These are phyloP conservation scores for Paspalum vaginatum DNA, from an alignment of 176 grass and related monocot genomes.

Conservation along the genomic window DNA sequence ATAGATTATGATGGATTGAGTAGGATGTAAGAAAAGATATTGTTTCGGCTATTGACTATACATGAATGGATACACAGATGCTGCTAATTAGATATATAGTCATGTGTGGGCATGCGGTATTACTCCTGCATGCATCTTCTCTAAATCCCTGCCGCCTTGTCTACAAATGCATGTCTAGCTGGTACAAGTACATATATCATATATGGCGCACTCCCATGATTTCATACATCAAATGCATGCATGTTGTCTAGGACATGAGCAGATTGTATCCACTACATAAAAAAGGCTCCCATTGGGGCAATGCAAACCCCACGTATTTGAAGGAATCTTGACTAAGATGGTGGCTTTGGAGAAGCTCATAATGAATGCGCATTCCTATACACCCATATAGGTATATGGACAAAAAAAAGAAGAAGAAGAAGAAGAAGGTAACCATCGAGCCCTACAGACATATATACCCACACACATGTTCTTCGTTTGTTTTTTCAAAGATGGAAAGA, in stretches of 20 bases:
- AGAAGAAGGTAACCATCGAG: not conserved
- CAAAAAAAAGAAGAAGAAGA: not conserved
- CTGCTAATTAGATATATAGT: too few relatives aligned
- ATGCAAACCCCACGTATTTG: slow-evolving; percentile 36
- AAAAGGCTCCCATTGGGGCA: slow-evolving; percentile 8
- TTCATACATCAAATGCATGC: slow-evolving; percentile 39
- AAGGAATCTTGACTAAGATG: slow-evolving; percentile 77
- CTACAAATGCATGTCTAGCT: not conserved
- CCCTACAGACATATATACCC: not conserved
- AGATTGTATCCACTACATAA: slow-evolving; percentile 39
- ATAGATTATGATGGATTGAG: too few relatives aligned
- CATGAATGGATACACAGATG: too few relatives aligned
- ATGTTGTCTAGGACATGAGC: slow-evolving; percentile 34
- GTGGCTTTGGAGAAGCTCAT: slow-evolving; percentile 29
- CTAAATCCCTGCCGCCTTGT: too few relatives aligned
- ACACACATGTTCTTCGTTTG: not conserved
- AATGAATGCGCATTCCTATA: slow-evolving; percentile 22
- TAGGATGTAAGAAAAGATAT: too few relatives aligned
- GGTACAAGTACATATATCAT: not conserved
- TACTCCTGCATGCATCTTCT: too few relatives aligned
- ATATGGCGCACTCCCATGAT: slow-evolving; percentile 25
- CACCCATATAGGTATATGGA: not conserved
- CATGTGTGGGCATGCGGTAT: too few relatives aligned
- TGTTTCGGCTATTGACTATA: too few relatives aligned
- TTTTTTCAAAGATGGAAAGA: not conserved